Base-by-base conservation (phyloP, 2,329 filamentous ascomycete species). In the Xylariaceae sp. region DNA sequence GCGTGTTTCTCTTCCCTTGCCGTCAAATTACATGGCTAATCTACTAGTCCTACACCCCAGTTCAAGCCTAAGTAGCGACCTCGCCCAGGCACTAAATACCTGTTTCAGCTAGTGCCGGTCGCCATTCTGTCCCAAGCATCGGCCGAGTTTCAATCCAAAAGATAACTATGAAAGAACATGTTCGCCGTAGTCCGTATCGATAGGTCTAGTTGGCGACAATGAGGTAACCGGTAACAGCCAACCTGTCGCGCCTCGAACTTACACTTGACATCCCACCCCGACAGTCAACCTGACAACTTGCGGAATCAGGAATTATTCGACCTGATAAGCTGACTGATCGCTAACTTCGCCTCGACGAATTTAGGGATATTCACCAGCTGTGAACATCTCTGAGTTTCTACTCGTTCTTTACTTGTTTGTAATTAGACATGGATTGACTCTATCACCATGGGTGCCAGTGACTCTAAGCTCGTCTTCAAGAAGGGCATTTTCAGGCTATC, bases 381-480 rank as follows among this genome's bases (percentile, higher is more conserved):
- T 30, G 41, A 44, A 48, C 7, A 31, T 12, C 47, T n/a, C 30
- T 40, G 3, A 37, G 9, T 4, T 34, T 44, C 43, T 46, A 12
- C 37, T 44, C 48, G 31, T 37, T 44, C 4, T 19, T 40, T 37
- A 26, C 47, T 26, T 40, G 41, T 29, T 59, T 37, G 58, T 19
- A 19, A 19, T 19, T 64, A 61, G 63, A 57, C 59, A 63, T 67
- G 64, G 55, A 64, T 64, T 64, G 62, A 63, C 58, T 56, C 60
- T 58, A 56, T 54, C 62, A 69, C 67, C 54, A 99, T 99, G 94
- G 94, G 94, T 73, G 92, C 92, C 70, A 96, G 92, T 74, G 92
- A 97, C 76, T 97, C 92, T 67, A 97, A 97, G 81, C 85, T 97
- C 70, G 90, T 92, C 70, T 97, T 99, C 81, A 97, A 96, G 76